These are phyloP conservation scores for Pleurotus platypus DNA, from an alignment of 768 basidiomycete species.

Conservation along the genomic window DNA sequence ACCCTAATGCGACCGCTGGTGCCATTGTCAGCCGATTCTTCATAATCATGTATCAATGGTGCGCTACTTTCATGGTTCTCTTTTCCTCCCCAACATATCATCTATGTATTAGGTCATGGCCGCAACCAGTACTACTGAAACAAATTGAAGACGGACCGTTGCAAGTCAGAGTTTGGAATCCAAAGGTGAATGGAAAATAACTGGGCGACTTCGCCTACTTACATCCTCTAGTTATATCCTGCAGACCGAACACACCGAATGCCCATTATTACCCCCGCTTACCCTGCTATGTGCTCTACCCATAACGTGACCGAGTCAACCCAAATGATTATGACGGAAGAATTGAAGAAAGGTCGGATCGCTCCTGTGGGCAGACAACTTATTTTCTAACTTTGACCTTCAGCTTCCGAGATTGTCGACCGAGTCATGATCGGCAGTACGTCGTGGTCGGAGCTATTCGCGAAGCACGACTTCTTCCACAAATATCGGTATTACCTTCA, in stretches of 20 bases:
- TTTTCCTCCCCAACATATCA: slow-evolving; percentile 7
- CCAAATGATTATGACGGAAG: slow-evolving; percentile 92
- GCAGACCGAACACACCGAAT: slow-evolving; percentile 93
- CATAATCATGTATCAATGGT: slow-evolving; percentile 98
- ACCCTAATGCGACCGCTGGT: slow-evolving; percentile 91
- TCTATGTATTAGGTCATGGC: slow-evolving; percentile 78
- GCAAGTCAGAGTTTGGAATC: slow-evolving; percentile 97
- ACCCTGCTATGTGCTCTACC: slow-evolving; percentile 98
- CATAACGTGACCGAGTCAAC: slow-evolving; percentile 97
- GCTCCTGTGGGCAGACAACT: slow-evolving; percentile 4
- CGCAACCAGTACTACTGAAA: slow-evolving; percentile 94
- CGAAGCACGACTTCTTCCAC: slow-evolving; percentile 95
- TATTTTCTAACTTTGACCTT: background rate
- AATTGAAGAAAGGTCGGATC: slow-evolving; percentile 81
- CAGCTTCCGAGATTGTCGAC: slow-evolving; percentile 92
- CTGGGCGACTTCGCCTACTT: background rate
- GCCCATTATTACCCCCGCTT: slow-evolving; percentile 99
- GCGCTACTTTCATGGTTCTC: slow-evolving; percentile 17
- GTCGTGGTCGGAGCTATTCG: slow-evolving; percentile 91
- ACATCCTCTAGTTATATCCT: slow-evolving; percentile 67
- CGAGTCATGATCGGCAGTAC: slow-evolving; percentile 82
- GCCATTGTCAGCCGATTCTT: slow-evolving; percentile 98
- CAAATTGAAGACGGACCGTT: slow-evolving; percentile 95
- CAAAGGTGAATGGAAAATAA: slow-evolving; percentile 53
- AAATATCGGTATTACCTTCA: slow-evolving; percentile 96